Percentiles rank a stretch among this genome's conserved stretches.
Conservation (phyloP, 2,329 filamentous ascomycete species). For the Thielaviopsis musarum region DNA sequence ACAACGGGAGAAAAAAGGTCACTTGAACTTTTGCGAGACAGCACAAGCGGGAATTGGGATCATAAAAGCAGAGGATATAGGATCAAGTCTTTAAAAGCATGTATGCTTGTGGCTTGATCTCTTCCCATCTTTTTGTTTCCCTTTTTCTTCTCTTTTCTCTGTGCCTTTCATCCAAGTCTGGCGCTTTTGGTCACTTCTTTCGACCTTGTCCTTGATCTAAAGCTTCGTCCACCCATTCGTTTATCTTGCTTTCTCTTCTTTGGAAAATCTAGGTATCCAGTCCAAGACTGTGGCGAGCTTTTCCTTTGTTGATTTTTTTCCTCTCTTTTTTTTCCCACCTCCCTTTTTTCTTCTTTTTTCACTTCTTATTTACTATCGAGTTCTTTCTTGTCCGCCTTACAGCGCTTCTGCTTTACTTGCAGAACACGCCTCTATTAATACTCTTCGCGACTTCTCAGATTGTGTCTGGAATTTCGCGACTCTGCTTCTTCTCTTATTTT, state of each 20-base stretch:
- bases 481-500: neutral
- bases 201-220: neutral
- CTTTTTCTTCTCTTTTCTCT: constrained; percentile 5
- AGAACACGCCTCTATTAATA: neutral
- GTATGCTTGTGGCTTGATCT: neutral
- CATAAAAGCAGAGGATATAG: neutral
- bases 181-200: neutral
- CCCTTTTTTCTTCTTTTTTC: neutral
- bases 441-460: neutral
- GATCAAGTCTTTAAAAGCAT: neutral
- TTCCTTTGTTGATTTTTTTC: neutral
- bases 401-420: neutral
- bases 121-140: neutral
- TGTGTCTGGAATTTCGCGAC: neutral
- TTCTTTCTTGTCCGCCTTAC: neutral
- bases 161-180: neutral
- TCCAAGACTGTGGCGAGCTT: too few species aligned
- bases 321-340: neutral
- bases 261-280: neutral
- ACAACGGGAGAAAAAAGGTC: too few species aligned
- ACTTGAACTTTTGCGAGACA: too few species aligned
- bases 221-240: too few species aligned
- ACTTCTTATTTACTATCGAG: too few species aligned
- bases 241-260: neutral
- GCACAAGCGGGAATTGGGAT: neutral